Base-by-base conservation (phyloP, 2,329 filamentous ascomycete species). In the Apiospora saccharicola region DNA sequence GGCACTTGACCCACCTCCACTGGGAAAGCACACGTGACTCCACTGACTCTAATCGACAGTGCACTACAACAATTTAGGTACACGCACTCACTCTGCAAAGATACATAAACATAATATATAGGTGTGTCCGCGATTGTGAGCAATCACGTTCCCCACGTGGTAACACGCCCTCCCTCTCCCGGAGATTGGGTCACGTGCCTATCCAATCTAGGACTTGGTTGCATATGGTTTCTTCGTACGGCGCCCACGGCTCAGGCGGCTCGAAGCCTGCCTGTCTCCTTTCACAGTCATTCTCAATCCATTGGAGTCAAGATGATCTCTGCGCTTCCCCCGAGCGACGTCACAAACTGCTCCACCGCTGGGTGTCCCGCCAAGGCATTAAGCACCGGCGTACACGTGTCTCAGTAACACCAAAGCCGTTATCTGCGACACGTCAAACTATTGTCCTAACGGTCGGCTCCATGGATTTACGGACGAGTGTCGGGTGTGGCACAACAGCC, bases 391-490 rank as follows among this genome's bases (percentile, higher is more conserved):
- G 44, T 49, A 68, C 67, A 71, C 64, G 71, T 71, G 71, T 44
- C 12, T 47, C 46, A 24, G 26, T 70, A 5, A 22, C 68, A 70
- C 71, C 2, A 22, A 34, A 30, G 49, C 53, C 49, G 26, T 72
- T 46, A 13, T 14, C n/a, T 22, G 41, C 30, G 26, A n/a, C 47
- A 51, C 71, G 67, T 72, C 71, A 72, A 46, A 10, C 26, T 24
- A 41, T 13, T 68, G 37, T n/a, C 10, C n/a, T 37, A 41, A 24
- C 22, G 53, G 53, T 12, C 16, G 53, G 30, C 14, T 61, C 24
- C n/a, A 43, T 43, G 24, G 34, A 26, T 44, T 72, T 72, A 72
- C 71, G 71, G 68, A 47, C 71, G 71, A 72, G 68, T 46, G 71
- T 49, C 71, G 71, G 71, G 14, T 43, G 49, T 46, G 44, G 19